A percentile compares a stretch with the other conserved stretches of the same genome.
These are phyloP conservation scores for Lentinula novae-zelandiae DNA, from an alignment of 1,284 basidiomycete genomes.

Conservation along the genomic window DNA sequence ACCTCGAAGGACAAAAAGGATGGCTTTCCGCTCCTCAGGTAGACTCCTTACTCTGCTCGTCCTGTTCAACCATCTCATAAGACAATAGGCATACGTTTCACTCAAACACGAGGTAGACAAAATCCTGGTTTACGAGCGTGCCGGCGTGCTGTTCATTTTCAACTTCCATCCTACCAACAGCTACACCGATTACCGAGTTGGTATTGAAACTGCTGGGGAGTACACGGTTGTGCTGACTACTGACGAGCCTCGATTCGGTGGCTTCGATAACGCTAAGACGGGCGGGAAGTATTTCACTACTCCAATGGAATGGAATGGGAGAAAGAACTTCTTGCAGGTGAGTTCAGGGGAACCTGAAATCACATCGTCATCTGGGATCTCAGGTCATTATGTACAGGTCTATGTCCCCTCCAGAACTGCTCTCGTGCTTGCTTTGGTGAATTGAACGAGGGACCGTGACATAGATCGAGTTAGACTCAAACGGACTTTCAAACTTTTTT, in stretches of 20 bases:
- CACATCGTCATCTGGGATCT: constrained; percentile 4
- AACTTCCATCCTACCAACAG: constrained; percentile 92
- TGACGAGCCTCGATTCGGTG: constrained; percentile 87
- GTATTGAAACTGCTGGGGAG: constrained; percentile 84
- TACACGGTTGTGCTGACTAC: constrained; percentile 81
- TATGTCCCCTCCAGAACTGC: constrained; percentile 77
- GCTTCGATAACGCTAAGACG: constrained; percentile 78
- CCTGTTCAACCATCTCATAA: not conserved
- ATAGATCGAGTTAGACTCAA: not conserved
- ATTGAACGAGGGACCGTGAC: not conserved
- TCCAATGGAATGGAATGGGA: constrained; percentile 86
- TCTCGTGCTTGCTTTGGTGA: constrained; percentile 53
- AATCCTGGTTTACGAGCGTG: constrained; percentile 91
- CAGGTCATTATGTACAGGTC: constrained; percentile 44
- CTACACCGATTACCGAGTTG: constrained; percentile 92
- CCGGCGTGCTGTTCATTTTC: constrained; percentile 91
- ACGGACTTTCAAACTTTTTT: not conserved
- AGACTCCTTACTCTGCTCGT: constrained; percentile 14
- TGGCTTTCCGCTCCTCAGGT: constrained; percentile 88
- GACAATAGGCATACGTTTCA: constrained; percentile 76
- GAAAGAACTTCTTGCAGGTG: constrained; percentile 88
- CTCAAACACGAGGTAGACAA: constrained; percentile 93
- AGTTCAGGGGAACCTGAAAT: constrained; percentile 16
- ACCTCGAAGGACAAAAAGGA: constrained; percentile 70
- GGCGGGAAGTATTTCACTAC: constrained; percentile 77